phyloP scores from a whole-genome alignment of 176 grass and related monocot species.

The Aegilops speltoides region DNA sequence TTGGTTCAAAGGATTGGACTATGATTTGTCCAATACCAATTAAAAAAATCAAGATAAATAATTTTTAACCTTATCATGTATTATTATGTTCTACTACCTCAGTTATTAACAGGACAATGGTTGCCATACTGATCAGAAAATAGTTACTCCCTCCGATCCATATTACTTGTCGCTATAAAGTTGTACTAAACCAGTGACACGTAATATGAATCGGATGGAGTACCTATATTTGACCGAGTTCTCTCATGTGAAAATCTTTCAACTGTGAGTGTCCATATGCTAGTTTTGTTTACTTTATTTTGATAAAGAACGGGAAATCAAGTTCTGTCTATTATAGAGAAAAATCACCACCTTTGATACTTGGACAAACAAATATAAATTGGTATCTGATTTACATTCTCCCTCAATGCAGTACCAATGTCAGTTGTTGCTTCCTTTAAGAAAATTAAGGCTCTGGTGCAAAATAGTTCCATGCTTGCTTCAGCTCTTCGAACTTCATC shows the following conservation, averaged over 20 bases:
- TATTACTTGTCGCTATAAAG: no score
- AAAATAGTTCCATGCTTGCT: conserved; percentile 77
- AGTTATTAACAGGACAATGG: neutral
- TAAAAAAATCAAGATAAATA: neutral
- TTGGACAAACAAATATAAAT: conserved; percentile 1
- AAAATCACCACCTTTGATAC: neutral
- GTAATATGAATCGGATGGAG: no score
- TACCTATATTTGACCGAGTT: neutral
- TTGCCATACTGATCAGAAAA: neutral
- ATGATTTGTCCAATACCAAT: neutral
- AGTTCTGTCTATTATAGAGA: conserved; percentile 23
- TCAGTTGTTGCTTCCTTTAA: conserved; percentile 88
- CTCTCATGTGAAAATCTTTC: conserved; percentile 1
- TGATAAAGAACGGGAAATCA: neutral
- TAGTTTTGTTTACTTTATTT: conserved; percentile 8
- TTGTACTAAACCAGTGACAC: no score
- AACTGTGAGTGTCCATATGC: neutral
- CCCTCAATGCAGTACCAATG: conserved; percentile 79
- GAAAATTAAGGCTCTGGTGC: conserved; percentile 96
- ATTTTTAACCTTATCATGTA: neutral
- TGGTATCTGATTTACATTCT: conserved; percentile 21
- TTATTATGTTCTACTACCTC: neutral
- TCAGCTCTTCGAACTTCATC: conserved; percentile 85
- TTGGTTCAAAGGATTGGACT: neutral
- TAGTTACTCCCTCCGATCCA: neutral